These are phyloP conservation scores for Fusarium nisikadoi DNA, from an alignment of 2,329 filamentous ascomycete species.

Conservation along the genomic window DNA sequence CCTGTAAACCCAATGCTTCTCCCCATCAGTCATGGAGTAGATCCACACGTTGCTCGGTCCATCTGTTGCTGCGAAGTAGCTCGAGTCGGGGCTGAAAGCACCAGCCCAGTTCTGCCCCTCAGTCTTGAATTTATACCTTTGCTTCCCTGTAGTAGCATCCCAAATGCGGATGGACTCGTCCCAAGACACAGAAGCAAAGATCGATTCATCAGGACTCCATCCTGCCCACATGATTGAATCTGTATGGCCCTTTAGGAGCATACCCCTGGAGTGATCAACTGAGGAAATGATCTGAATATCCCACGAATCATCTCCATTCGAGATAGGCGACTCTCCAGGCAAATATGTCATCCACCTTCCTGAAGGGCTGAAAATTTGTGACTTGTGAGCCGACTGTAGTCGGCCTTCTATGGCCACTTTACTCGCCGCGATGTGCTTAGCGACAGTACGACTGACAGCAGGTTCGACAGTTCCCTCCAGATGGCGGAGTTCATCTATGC, in stretches of 20 bases:
- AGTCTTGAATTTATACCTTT: slow-evolving; percentile 11
- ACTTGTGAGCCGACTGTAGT: neutral
- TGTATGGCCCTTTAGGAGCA: slow-evolving; percentile 3
- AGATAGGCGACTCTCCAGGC: neutral
- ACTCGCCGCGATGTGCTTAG: neutral
- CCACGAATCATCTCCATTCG: neutral
- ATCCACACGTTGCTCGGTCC: slow-evolving; percentile 5
- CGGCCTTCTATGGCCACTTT: slow-evolving; percentile 9
- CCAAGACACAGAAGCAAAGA: slow-evolving; percentile 26
- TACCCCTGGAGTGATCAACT: neutral
- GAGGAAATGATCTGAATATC: slow-evolving; percentile 4
- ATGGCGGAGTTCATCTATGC: neutral
- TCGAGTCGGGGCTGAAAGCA: slow-evolving; percentile 8
- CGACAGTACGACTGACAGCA: neutral
- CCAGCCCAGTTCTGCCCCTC: slow-evolving; percentile 19
- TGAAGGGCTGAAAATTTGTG: slow-evolving; percentile 7
- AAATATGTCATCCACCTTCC: slow-evolving; percentile 10
- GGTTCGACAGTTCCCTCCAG: neutral
- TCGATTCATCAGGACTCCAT: slow-evolving; percentile 16
- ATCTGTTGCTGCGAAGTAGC: slow-evolving; percentile 6
- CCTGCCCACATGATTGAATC: slow-evolving; percentile 24
- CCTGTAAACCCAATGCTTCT: neutral
- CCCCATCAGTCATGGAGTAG: neutral
- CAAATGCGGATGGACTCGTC: slow-evolving; percentile 19
- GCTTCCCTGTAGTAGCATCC: neutral